Percentiles rank a stretch among this genome's conserved stretches.
phyloP scores from a whole-genome alignment of 306 rosid genomes.

The Urtica urens region DNA sequence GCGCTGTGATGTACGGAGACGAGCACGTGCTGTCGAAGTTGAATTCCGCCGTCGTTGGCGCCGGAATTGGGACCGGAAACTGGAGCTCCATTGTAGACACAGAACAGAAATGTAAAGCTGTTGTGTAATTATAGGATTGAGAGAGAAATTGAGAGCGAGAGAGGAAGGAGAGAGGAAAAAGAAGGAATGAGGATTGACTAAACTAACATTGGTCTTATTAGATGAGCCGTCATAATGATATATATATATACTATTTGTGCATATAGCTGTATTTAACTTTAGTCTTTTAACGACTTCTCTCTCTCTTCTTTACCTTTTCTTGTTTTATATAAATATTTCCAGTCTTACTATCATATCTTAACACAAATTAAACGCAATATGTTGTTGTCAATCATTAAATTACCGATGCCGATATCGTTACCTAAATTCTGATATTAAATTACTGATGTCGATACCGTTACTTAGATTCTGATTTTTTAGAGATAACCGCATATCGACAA shows the following conservation, averaged over 20 bases:
- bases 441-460: no score
- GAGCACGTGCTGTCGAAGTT: constrained; percentile 71
- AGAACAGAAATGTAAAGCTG: neutral
- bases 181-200: constrained; percentile 9
- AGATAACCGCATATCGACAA: no score
- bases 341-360: no score
- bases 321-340: neutral
- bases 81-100: constrained; percentile 14
- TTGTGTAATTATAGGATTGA: neutral
- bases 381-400: no score
- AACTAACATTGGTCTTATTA: neutral
- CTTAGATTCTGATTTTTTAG: no score
- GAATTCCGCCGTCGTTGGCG: constrained; percentile 37
- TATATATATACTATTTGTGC: neutral
- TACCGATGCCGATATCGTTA: no score
- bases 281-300: neutral
- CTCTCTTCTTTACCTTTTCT: neutral
- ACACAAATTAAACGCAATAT: no score
- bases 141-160: neutral
- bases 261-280: neutral
- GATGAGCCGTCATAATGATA: constrained; percentile 21
- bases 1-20: constrained; percentile 83
- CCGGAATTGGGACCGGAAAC: constrained; percentile 16
- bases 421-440: no score
- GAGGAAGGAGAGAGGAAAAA: constrained; percentile 10